These are phyloP conservation scores for Aspergillus carlsbadensis DNA, from an alignment of 495 filamentous ascomycete genomes.

Conservation along the genomic window DNA sequence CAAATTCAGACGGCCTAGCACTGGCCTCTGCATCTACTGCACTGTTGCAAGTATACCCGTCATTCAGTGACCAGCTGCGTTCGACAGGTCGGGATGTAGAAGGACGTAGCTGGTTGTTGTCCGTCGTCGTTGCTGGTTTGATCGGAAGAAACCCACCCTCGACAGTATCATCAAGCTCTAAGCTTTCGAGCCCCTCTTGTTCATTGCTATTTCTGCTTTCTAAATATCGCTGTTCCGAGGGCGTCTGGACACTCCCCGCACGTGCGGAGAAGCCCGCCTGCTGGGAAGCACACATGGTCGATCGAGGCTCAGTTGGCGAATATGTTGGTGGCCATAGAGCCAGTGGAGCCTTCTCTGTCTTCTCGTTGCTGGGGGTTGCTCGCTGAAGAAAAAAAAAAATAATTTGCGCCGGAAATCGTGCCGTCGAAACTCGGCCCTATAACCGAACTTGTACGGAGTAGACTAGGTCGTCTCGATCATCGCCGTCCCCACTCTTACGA, in stretches of 20 bases:
- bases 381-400: neutral
- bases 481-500: too few species aligned
- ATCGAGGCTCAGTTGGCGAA: neutral
- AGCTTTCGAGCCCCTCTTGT: conserved; percentile 16
- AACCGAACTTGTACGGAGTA: too few species aligned
- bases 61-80: conserved; percentile 58
- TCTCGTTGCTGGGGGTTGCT: neutral
- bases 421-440: neutral
- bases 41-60: conserved; percentile 52
- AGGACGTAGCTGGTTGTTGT: conserved; percentile 23
- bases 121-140: conserved; percentile 9
- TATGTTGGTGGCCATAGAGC: neutral
- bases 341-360: neutral
- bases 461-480: too few species aligned
- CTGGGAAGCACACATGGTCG: conserved; percentile 12
- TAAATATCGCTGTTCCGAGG: conserved; percentile 8
- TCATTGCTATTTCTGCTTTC: conserved; percentile 12
- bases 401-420: neutral
- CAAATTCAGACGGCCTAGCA: conserved; percentile 39
- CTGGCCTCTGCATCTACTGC: conserved; percentile 34
- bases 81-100: conserved; percentile 29
- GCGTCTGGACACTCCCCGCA: conserved; percentile 6
- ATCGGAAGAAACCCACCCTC: conserved; percentile 32
- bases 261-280: conserved; percentile 3
- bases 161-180: conserved; percentile 13